Conservation (phyloP, 371 early-diverging fungal species). For the Syncephalis plumigaleata region DNA sequence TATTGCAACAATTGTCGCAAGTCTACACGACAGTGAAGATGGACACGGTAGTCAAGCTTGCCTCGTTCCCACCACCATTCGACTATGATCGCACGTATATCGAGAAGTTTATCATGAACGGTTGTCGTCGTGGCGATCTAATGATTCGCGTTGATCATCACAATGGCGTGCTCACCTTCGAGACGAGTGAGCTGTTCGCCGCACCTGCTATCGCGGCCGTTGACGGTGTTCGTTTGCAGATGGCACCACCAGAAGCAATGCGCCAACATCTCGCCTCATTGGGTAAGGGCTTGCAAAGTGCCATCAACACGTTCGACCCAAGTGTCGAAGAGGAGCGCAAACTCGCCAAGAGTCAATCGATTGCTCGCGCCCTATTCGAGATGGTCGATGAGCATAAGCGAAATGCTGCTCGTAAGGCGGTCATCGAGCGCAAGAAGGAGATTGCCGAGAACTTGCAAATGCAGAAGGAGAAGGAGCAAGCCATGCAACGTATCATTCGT, state of each 20-base stretch:
- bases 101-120: slow-evolving; percentile 95
- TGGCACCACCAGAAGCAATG: slow-evolving; percentile 75
- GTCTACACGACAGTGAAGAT: slow-evolving; percentile 93
- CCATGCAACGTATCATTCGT: slow-evolving; percentile 50
- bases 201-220: slow-evolving; percentile 37
- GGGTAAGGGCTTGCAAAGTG: slow-evolving; percentile 61
- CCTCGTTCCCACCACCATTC: slow-evolving; percentile 73
- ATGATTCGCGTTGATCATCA: slow-evolving; percentile 88
- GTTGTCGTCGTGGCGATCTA: slow-evolving; percentile 88
- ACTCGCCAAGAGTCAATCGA: slow-evolving; percentile 37
- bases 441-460: slow-evolving; percentile 59
- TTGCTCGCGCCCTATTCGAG: slow-evolving; percentile 39
- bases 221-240: slow-evolving; percentile 72
- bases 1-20: slow-evolving; percentile 91
- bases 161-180: slow-evolving; percentile 77
- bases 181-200: slow-evolving; percentile 61
- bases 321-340: slow-evolving; percentile 37
- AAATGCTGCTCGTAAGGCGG: slow-evolving; percentile 54
- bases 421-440: slow-evolving; percentile 89
- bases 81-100: slow-evolving; percentile 71
- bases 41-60: slow-evolving; percentile 74
- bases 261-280: slow-evolving; percentile 64
- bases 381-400: slow-evolving; percentile 71
- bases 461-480: slow-evolving; percentile 63
- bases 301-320: slow-evolving; percentile 75